Evolutionary conservation across 257 asterid genomes (phyloP), one percentile per base, ranked within the genome.

Genomic region (Sherardia arvensis): DNA sequence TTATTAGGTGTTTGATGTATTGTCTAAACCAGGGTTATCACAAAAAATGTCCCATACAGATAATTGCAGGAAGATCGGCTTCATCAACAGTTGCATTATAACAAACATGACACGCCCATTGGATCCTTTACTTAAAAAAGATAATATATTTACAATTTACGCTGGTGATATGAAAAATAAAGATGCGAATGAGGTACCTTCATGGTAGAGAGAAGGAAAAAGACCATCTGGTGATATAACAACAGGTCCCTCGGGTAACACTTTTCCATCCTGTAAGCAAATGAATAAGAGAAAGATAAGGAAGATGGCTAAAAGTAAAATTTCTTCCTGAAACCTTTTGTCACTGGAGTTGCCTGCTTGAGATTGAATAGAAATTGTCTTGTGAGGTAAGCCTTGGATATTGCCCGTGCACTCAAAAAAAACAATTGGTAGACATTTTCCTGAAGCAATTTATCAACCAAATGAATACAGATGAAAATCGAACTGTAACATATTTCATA

Each of bases 201-300:
- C 99, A 27, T 96, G 94, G 72, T 77, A 92, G 68, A 92, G 81
- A 68, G 99, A 92, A 73, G 99, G 99, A 69, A 92, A 92, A 66
- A 92, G 95, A 62, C 99, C 99, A 72, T 92, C 97, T 3, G 99
- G 99, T 56, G 99, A 92, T 76, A 90, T 89, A 59, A 92, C 94
- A 54, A 92, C 95, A 11, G 99, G 99, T 68, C 99, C 99, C 18
- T 89, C 96, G 15, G 99, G 99, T 69, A 92, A 83, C 55, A 88
- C 85, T 82, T 82, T 83, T 61, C 99, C 99, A 71, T 92, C 94
- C 99, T 92, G 78, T 53, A 66, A 61, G 43, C 28, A 20, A 67
- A 23, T 30, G 40, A 61, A 49, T 21, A 38, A 45, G 48, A 29
- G 49, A 66, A 33, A 2, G 8, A 43, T 32, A 32, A 70, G 25